Percentiles rank a stretch among this genome's conserved stretches.
These are phyloP conservation scores for Terfezia claveryi DNA, from an alignment of 495 filamentous ascomycete genomes.

Conservation along the genomic window DNA sequence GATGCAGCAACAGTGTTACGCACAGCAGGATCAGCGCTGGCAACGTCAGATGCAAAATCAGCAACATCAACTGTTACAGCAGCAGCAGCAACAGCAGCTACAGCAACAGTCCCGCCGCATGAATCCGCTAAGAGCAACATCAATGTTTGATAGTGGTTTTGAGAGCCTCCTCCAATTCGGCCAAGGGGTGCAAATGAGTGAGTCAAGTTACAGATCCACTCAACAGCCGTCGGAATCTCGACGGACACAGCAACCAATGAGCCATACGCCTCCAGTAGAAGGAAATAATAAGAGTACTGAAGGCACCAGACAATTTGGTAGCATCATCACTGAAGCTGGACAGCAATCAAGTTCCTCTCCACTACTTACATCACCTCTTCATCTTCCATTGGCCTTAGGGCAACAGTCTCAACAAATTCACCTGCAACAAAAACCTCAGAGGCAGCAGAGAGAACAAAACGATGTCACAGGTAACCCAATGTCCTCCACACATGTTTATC, in stretches of 20 bases:
- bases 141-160: not conserved
- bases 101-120: slow-evolving; percentile 12
- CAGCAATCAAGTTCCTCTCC: no score
- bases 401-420: no score
- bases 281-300: no score
- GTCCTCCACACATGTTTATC: not conserved
- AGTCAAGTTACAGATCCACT: not conserved
- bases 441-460: not conserved
- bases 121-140: not conserved
- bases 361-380: no score
- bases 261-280: no score
- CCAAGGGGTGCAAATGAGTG: not conserved
- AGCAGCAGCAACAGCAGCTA: slow-evolving; percentile 9
- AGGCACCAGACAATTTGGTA: no score
- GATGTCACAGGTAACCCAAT: not conserved
- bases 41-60: slow-evolving; percentile 7
- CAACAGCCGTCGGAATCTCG: not conserved
- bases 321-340: no score
- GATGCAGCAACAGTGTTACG: slow-evolving; percentile 2
- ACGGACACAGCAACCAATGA: not conserved
- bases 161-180: not conserved
- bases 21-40: slow-evolving; percentile 13
- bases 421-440: no score
- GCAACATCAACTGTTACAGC: slow-evolving; percentile 3
- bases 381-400: no score